Conservation (phyloP, 192 early-diverging fungal genomes). For the Jimgerdemannia lactiflua region DNA sequence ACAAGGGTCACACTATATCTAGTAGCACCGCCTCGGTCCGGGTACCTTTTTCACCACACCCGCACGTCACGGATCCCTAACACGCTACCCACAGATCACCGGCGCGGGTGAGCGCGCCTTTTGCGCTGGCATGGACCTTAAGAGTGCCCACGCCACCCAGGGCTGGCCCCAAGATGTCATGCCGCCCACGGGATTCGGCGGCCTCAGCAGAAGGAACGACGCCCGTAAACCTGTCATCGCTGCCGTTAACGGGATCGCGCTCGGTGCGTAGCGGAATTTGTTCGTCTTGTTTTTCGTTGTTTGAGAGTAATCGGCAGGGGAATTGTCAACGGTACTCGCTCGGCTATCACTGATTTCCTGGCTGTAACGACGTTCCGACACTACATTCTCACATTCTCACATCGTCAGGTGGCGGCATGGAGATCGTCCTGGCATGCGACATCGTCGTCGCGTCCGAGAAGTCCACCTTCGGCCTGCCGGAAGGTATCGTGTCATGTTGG, state of each 20-base stretch:
- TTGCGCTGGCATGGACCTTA: conserved; percentile 35
- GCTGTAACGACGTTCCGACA: no score
- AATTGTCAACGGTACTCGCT: no score
- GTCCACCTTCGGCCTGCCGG: conserved; percentile 34
- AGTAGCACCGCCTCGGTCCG: not conserved
- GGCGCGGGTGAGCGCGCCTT: conserved; percentile 31
- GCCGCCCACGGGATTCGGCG: conserved; percentile 29
- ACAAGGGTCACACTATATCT: no score
- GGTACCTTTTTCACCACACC: not conserved
- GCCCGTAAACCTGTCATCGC: conserved; percentile 40
- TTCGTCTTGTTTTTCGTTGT: not conserved
- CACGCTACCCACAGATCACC: conserved; percentile 17
- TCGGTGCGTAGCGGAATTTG: conserved; percentile 13
- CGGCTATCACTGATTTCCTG: no score
- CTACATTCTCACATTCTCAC: no score
- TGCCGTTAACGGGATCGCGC: conserved; percentile 41
- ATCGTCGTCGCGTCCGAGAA: conserved; percentile 39
- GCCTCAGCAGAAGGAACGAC: conserved; percentile 27
- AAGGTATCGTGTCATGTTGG: conserved; percentile 10
- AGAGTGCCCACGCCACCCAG: conserved; percentile 11
- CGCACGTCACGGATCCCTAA: not conserved
- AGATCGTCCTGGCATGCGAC: conserved; percentile 33
- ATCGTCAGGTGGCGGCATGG: conserved; percentile 26
- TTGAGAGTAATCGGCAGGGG: no score
- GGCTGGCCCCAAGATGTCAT: not conserved